Percentiles rank a stretch among this genome's conserved stretches.
Evolutionary conservation across 176 grass and related monocot genomes (phyloP).

Genomic region (Zoysia japonica): DNA sequence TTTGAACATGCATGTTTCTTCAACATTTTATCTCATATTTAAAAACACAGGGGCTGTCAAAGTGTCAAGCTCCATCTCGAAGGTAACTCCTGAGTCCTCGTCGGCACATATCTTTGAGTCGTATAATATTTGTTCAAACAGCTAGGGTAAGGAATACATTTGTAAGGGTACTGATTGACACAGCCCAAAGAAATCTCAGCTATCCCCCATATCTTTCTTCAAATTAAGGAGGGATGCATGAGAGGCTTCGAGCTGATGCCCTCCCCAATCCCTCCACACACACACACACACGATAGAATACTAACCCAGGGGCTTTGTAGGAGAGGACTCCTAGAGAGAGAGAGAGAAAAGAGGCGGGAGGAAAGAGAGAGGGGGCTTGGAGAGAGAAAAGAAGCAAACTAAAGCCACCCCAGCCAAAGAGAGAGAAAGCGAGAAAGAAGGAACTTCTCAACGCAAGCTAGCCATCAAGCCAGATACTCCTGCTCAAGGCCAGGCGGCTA

Average conservation of each 20-base stretch:
- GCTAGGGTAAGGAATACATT: not conserved
- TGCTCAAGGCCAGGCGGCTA: constrained; percentile 6
- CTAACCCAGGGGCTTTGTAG: constrained; percentile 55
- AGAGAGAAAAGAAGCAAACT: constrained; percentile 8
- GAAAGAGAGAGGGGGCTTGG: not conserved
- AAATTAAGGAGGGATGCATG: constrained; percentile 23
- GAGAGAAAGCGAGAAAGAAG: constrained; percentile 28
- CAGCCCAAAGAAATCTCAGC: constrained; percentile 24
- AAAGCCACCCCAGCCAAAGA: constrained; percentile 38
- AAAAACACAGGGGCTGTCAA: too few species aligned
- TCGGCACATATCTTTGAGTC: too few species aligned
- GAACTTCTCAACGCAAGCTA: constrained; percentile 31
- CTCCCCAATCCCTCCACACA: too few species aligned
- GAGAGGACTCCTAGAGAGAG: constrained; percentile 54
- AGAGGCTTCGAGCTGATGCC: constrained; percentile 41
- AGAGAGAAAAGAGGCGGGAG: not conserved
- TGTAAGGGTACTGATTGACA: not conserved
- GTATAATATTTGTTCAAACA: not conserved
- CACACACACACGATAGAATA: too few species aligned
- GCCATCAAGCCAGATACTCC: not conserved
- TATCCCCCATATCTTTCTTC: constrained; percentile 44
- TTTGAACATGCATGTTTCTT: too few species aligned
- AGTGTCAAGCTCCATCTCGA: too few species aligned
- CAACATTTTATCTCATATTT: too few species aligned
- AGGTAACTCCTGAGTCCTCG: too few species aligned